Evolutionary conservation across 768 basidiomycete species (phyloP).

Genomic region (Termitomyces sp.): DNA sequence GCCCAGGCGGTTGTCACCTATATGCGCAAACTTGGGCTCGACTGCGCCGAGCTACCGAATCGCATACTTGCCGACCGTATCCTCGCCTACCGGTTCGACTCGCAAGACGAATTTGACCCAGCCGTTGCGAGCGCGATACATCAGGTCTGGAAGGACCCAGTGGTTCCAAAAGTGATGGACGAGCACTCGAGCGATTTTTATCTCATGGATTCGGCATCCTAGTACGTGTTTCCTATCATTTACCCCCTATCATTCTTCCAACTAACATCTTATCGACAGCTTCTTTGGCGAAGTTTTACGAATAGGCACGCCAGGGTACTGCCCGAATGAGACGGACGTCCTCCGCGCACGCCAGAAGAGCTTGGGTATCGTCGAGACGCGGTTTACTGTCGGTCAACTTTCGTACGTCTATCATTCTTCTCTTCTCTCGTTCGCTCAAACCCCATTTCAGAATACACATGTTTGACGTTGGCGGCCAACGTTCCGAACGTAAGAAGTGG

Average conservation of each 20-base stretch:
- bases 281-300: constrained; percentile 86
- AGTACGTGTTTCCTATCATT: constrained; percentile 48
- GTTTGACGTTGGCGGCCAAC: constrained; percentile 80
- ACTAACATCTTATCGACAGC: constrained; percentile 32
- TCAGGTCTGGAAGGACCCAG: constrained; percentile 68
- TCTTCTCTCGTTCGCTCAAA: constrained; percentile 18
- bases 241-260: background rate
- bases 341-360: constrained; percentile 87
- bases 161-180: constrained; percentile 33
- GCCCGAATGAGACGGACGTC: constrained; percentile 85
- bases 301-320: constrained; percentile 77
- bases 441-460: constrained; percentile 47
- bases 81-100: constrained; percentile 53
- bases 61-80: constrained; percentile 62
- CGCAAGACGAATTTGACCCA: constrained; percentile 37
- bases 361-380: constrained; percentile 87
- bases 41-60: constrained; percentile 59
- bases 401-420: constrained; percentile 40
- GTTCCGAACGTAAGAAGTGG: constrained; percentile 84
- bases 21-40: constrained; percentile 74
- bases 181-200: constrained; percentile 7
- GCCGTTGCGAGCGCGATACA: constrained; percentile 69
- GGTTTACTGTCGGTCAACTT: constrained; percentile 67
- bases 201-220: constrained; percentile 25
- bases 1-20: constrained; percentile 77